Evolutionary conservation across 2,329 filamentous ascomycete genomes (phyloP).

Genomic region (Calonectria fujianensis): DNA sequence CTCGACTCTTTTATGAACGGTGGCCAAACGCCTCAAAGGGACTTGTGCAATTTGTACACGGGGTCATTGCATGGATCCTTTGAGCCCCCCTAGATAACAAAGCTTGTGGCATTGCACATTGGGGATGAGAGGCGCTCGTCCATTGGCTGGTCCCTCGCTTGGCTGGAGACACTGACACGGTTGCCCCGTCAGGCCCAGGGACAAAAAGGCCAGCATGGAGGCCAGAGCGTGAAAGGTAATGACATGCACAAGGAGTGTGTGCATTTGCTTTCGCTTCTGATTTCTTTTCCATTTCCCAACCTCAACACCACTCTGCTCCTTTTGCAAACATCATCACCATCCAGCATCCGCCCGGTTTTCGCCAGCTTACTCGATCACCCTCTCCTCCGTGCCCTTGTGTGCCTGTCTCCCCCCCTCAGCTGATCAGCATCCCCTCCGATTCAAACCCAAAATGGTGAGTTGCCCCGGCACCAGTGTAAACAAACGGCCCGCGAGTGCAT

Average conservation of each 20-base stretch:
- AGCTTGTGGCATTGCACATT: constrained; percentile 34
- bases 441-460: constrained; percentile 62
- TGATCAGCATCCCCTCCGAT: constrained; percentile 45
- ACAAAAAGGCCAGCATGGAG: constrained; percentile 49
- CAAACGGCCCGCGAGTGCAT: constrained; percentile 58
- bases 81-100: constrained; percentile 42
- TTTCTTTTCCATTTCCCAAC: constrained; percentile 45
- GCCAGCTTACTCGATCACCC: constrained; percentile 16
- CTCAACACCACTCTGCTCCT: constrained; percentile 48
- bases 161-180: constrained; percentile 44
- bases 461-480: constrained; percentile 61
- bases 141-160: constrained; percentile 42
- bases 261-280: constrained; percentile 48
- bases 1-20: constrained; percentile 35
- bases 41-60: constrained; percentile 43
- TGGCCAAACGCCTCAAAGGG: constrained; percentile 16
- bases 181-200: constrained; percentile 60
- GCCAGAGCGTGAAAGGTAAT: constrained; percentile 50
- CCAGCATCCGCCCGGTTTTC: constrained; percentile 20
- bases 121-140: constrained; percentile 51
- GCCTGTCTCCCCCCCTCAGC: constrained; percentile 34
- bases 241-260: constrained; percentile 50
- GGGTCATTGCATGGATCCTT: constrained; percentile 35
- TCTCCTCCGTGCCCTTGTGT: constrained; percentile 29
- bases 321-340: constrained; percentile 13